Percentiles rank a stretch among this genome's conserved stretches.
These are phyloP conservation scores for Gynochthodes officinalis DNA, from an alignment of 257 asterid genomes.

Conservation along the genomic window DNA sequence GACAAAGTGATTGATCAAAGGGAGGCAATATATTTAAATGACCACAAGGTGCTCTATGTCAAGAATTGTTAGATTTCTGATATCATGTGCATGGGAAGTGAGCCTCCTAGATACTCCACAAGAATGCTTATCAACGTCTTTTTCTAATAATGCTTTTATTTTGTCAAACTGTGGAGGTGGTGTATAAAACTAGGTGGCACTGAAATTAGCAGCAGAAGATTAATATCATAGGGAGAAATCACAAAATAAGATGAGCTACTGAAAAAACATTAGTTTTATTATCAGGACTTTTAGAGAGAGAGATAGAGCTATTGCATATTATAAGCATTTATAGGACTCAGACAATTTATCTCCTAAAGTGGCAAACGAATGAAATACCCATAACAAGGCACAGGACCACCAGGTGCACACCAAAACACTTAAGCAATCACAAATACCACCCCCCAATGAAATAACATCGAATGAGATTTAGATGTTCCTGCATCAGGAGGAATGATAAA, in stretches of 20 bases:
- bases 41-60: too few species aligned
- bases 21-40: neutral
- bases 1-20: neutral
- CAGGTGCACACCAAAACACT: neutral
- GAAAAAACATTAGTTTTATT: too few species aligned
- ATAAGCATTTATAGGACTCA: neutral
- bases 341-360: neutral
- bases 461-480: neutral
- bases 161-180: neutral
- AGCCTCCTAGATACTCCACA: neutral
- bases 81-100: neutral
- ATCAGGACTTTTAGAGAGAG: too few species aligned
- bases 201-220: neutral
- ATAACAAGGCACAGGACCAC: neutral
- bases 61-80: neutral
- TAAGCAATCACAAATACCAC: neutral
- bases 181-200: neutral
- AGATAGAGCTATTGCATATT: neutral
- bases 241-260: too few species aligned
- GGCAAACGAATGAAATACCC: neutral
- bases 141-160: neutral
- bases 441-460: neutral
- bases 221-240: neutral
- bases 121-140: neutral
- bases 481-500: neutral